phyloP scores from a whole-genome alignment of 495 filamentous ascomycete genomes.

The Chaetomium cochliodes region DNA sequence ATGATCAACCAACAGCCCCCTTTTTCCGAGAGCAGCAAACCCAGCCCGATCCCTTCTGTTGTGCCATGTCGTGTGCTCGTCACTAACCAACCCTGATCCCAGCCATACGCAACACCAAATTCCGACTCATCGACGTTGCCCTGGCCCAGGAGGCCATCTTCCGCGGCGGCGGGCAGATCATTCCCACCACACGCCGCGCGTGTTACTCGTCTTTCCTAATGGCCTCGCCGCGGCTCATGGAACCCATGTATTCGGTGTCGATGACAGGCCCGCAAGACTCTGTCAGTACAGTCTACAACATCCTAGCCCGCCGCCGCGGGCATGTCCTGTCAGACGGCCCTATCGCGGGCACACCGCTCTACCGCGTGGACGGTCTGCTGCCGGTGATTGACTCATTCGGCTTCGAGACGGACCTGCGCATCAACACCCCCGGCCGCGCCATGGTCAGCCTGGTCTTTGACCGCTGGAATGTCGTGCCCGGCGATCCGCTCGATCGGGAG shows the following conservation, averaged over 20 bases:
- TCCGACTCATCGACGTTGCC: constrained; percentile 86
- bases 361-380: constrained; percentile 83
- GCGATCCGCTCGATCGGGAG: constrained; percentile 88
- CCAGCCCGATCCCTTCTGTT: not conserved
- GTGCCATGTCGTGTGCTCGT: not conserved
- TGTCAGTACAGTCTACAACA: constrained; percentile 84
- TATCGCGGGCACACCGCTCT: constrained; percentile 93
- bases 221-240: constrained; percentile 94
- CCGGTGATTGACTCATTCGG: constrained; percentile 97
- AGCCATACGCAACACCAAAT: constrained; percentile 96
- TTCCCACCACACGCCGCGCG: constrained; percentile 86
- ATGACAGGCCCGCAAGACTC: constrained; percentile 94
- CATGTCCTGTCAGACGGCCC: constrained; percentile 92
- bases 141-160: constrained; percentile 89
- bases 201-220: constrained; percentile 95
- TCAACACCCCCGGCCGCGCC: constrained; percentile 91
- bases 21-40: not conserved
- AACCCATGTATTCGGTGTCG: constrained; percentile 85
- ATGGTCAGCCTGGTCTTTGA: constrained; percentile 93
- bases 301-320: constrained; percentile 80
- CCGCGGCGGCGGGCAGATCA: constrained; percentile 93
- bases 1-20: constrained; percentile 11
- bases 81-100: constrained; percentile 9
- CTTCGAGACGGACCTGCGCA: constrained; percentile 94
- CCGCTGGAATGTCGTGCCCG: constrained; percentile 90